A percentile compares a stretch with the other conserved stretches of the same genome.
phyloP scores from a whole-genome alignment of 225 moss, liverwort and hornwort species.

The Bryoerythrophyllum caledonicum region DNA sequence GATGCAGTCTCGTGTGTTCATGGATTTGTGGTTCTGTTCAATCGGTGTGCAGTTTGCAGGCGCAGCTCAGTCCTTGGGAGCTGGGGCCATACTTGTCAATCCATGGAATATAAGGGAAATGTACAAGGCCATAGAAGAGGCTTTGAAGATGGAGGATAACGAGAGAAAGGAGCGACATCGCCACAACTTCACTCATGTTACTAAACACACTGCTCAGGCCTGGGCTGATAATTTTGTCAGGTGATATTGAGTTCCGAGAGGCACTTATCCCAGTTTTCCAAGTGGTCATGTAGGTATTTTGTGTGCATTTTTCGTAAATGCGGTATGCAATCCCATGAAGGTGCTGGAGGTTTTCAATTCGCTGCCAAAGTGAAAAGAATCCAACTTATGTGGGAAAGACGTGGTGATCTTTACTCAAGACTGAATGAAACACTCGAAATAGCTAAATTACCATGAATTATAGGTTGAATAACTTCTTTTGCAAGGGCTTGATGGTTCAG shows the following conservation, averaged over 20 bases:
- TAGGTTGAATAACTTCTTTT: neutral
- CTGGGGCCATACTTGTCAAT: slow-evolving; percentile 97
- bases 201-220: slow-evolving; percentile 90
- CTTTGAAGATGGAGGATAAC: slow-evolving; percentile 70
- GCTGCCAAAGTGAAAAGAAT: neutral
- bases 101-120: slow-evolving; percentile 99
- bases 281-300: slow-evolving; percentile 20
- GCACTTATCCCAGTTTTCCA: slow-evolving; percentile 25
- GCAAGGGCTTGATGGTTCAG: neutral
- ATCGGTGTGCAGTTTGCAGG: slow-evolving; percentile 78
- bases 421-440: slow-evolving; percentile 13
- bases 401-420: neutral
- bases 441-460: neutral
- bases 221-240: slow-evolving; percentile 99
- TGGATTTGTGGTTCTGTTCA: slow-evolving; percentile 19
- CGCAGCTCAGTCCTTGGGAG: slow-evolving; percentile 96
- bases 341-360: slow-evolving; percentile 6
- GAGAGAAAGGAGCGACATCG: slow-evolving; percentile 89
- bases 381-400: neutral
- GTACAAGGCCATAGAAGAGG: slow-evolving; percentile 90
- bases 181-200: slow-evolving; percentile 94
- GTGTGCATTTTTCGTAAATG: slow-evolving; percentile 24
- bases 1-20: neutral
- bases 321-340: slow-evolving; percentile 9
- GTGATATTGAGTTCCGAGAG: slow-evolving; percentile 39